These are phyloP conservation scores for Biscogniauxia mediterranea DNA, from an alignment of 2,329 filamentous ascomycete genomes.

Conservation along the genomic window DNA sequence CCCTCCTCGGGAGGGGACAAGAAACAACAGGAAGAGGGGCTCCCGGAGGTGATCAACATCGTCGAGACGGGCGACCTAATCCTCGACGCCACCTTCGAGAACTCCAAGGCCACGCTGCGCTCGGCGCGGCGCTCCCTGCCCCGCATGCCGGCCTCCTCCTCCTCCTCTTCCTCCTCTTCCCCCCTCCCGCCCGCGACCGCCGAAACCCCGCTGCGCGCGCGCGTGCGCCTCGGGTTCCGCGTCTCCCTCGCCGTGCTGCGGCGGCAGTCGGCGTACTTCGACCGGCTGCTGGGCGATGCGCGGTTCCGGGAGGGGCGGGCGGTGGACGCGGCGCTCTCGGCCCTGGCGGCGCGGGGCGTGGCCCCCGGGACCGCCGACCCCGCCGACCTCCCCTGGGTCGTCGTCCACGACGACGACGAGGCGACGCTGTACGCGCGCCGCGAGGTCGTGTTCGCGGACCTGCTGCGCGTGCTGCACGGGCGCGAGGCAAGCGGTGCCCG, in stretches of 20 bases:
- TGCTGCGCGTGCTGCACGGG: constrained; percentile 65
- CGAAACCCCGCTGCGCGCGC: constrained; percentile 37
- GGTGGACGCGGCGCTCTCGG: constrained; percentile 50
- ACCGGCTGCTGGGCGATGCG: constrained; percentile 60
- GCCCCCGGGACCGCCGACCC: constrained; percentile 48
- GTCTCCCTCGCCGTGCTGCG: constrained; percentile 57
- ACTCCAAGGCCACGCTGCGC: constrained; percentile 50
- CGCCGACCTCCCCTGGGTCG: constrained; percentile 59
- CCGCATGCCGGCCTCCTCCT: constrained; percentile 8
- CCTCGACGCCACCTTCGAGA: constrained; percentile 65
- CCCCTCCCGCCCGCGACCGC: no score
- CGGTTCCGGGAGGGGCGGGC: constrained; percentile 62
- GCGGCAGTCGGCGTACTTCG: constrained; percentile 67
- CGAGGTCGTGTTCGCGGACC: constrained; percentile 63
- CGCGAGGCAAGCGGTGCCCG: constrained; percentile 37
- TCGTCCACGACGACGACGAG: constrained; percentile 66
- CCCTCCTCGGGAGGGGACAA: constrained; percentile 13
- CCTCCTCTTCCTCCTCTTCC: no score
- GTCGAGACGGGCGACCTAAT: constrained; percentile 61
- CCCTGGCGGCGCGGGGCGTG: constrained; percentile 46
- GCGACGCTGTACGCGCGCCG: constrained; percentile 61
- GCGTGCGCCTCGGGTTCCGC: constrained; percentile 51
- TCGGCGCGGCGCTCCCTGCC: constrained; percentile 33
- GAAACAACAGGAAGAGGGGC: not conserved
- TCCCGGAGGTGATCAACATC: constrained; percentile 47